Evolutionary conservation across 257 asterid genomes (phyloP).

Genomic region (Solanum chiquidenum): DNA sequence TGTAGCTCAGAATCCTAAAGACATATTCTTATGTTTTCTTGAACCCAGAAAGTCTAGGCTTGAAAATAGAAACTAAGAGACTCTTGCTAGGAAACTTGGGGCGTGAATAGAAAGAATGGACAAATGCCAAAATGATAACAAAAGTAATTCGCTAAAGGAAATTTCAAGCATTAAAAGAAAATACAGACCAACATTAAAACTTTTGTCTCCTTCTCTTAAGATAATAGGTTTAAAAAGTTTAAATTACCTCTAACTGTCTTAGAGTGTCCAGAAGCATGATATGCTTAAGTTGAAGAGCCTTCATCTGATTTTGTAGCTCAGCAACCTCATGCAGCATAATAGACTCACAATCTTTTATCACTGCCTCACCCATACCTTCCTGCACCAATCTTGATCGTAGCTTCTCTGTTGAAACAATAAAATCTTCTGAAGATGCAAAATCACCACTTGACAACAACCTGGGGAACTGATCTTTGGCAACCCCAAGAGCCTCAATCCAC

Average conservation of each 20-base stretch:
- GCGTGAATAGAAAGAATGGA: background rate
- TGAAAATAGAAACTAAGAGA: background rate
- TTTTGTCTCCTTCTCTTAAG: background rate
- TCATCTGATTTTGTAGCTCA: conserved; percentile 76
- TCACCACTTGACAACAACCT: conserved; percentile 80
- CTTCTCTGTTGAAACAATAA: conserved; percentile 77
- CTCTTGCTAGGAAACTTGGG: background rate
- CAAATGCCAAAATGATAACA: background rate
- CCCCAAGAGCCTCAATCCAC: conserved; percentile 90
- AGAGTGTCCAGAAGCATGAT: conserved; percentile 76
- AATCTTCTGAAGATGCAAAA: conserved; percentile 65
- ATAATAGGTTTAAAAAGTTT: background rate
- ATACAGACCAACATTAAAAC: background rate
- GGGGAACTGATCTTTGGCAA: conserved; percentile 89
- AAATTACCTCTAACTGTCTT: conserved; percentile 78
- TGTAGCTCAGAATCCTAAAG: background rate
- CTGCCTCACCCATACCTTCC: conserved; percentile 65
- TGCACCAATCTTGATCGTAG: conserved; percentile 57
- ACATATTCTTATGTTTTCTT: background rate
- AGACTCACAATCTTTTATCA: conserved; percentile 77
- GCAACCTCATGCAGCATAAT: conserved; percentile 65
- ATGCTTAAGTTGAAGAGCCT: conserved; percentile 79
- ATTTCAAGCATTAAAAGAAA: background rate
- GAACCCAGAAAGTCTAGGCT: background rate
- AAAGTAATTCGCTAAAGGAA: background rate